A percentile compares a stretch with the other conserved stretches of the same genome.
phyloP scores from a whole-genome alignment of 148 eudicot species.

The Rhododendron ferrugineum region DNA sequence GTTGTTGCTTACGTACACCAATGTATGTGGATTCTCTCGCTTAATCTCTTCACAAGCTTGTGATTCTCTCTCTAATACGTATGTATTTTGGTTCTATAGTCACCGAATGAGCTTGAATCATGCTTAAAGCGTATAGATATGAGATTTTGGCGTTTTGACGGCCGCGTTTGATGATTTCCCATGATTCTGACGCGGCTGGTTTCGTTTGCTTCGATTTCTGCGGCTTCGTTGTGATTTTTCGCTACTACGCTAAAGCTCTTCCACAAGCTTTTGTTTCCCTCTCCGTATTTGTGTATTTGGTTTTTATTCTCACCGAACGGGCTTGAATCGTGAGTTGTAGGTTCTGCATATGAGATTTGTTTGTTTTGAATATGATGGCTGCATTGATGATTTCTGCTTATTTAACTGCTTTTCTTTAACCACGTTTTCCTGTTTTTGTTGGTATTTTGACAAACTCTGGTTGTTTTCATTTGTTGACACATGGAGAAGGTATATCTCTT shows the following conservation, averaged over 20 bases:
- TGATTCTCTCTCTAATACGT: not conserved
- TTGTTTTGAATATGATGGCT: too few relatives aligned
- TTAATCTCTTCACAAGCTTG: not conserved
- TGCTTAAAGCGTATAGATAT: not conserved
- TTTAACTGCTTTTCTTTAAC: not conserved
- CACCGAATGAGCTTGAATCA: not conserved
- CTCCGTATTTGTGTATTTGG: too few relatives aligned
- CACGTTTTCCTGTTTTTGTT: not conserved
- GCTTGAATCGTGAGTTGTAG: too few relatives aligned
- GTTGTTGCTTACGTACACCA: not conserved
- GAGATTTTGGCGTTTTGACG: not conserved
- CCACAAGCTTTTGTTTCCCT: too few relatives aligned
- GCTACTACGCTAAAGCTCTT: not conserved
- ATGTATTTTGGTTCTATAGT: not conserved
- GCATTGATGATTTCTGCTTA: too few relatives aligned
- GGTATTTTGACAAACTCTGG: not conserved
- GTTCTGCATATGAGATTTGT: too few relatives aligned
- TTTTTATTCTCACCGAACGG: too few relatives aligned
- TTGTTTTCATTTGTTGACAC: not conserved
- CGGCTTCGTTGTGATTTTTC: not conserved
- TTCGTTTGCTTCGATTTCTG: not conserved
- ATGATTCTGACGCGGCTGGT: not conserved
- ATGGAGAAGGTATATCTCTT: not conserved
- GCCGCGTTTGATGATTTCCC: not conserved
- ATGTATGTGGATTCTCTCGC: not conserved